Evolutionary conservation across 345 rosid species (phyloP).

Genomic region (Lepidium africanum): DNA sequence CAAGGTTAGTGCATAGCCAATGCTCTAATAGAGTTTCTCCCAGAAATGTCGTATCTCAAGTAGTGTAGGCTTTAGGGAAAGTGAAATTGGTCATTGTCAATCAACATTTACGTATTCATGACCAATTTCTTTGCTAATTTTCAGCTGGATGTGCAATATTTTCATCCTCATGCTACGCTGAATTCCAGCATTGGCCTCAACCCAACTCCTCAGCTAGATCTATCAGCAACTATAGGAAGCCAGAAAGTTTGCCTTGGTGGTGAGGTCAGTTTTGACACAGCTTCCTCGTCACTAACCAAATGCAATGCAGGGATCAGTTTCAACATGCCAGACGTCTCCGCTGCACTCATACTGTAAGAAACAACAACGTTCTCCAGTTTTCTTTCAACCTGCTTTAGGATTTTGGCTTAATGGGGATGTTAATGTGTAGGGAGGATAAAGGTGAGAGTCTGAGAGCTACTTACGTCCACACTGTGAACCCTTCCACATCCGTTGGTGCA

Average conservation of each 20-base stretch:
- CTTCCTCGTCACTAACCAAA: constrained; percentile 57
- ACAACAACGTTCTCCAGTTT: neutral
- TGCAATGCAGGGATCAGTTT: constrained; percentile 65
- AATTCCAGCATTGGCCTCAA: constrained; percentile 72
- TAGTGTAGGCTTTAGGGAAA: too few species aligned
- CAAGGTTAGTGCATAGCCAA: constrained; percentile 55
- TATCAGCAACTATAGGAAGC: constrained; percentile 75
- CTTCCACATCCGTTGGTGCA: constrained; percentile 52
- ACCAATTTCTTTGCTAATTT: constrained; percentile 2
- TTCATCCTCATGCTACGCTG: constrained; percentile 65
- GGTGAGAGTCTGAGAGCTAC: constrained; percentile 68
- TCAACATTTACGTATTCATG: neutral
- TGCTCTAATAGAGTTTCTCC: neutral
- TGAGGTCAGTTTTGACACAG: constrained; percentile 69
- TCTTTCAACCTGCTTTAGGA: neutral
- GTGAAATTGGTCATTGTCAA: neutral
- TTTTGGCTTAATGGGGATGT: neutral
- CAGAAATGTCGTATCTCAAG: too few species aligned
- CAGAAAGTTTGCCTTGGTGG: constrained; percentile 56
- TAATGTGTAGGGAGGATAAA: constrained; percentile 50
- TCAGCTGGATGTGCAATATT: constrained; percentile 77
- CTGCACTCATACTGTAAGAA: constrained; percentile 63
- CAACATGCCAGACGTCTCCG: constrained; percentile 57
- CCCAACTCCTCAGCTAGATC: constrained; percentile 62
- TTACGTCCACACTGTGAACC: constrained; percentile 53